Percentiles rank a stretch among this genome's conserved stretches.
Conservation (phyloP, 306 rosid genomes). For the Lathyrus tuberosus region DNA sequence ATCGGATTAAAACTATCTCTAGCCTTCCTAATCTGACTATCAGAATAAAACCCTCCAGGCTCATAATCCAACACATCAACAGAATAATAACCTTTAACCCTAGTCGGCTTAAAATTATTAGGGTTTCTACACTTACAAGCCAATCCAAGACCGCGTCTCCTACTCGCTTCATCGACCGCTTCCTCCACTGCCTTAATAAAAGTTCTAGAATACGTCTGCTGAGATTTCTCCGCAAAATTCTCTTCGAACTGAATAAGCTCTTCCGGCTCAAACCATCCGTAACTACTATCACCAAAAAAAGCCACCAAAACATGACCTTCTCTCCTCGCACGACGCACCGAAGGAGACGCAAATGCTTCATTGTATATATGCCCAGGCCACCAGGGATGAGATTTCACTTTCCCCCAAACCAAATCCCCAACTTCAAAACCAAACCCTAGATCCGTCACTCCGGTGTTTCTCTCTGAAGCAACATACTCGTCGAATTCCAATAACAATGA, state of each 20-base stretch:
- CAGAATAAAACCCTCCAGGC: constrained; percentile 69
- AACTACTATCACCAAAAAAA: constrained; percentile 94
- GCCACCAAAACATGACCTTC: constrained; percentile 90
- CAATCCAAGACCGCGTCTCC: constrained; percentile 74
- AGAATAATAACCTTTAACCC: constrained; percentile 64
- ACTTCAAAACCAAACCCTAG: constrained; percentile 69
- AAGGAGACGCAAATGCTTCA: constrained; percentile 69
- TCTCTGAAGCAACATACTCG: constrained; percentile 75
- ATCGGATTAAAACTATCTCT: constrained; percentile 61
- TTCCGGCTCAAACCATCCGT: constrained; percentile 95
- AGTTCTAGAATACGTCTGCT: constrained; percentile 61
- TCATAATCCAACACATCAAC: constrained; percentile 89
- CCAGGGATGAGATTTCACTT: constrained; percentile 99
- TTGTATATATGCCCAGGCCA: constrained; percentile 96
- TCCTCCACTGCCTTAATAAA: constrained; percentile 89
- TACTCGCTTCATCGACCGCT: constrained; percentile 81
- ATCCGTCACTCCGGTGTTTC: constrained; percentile 25
- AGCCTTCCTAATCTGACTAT: constrained; percentile 60
- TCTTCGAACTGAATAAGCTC: constrained; percentile 79
- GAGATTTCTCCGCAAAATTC: constrained; percentile 77
- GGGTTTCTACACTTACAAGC: constrained; percentile 78
- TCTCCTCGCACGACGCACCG: constrained; percentile 72
- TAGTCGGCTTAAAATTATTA: constrained; percentile 55
- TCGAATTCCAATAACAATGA: constrained; percentile 75
- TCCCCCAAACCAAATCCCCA: constrained; percentile 98